Evolutionary conservation across 108 stramenopile genomes (phyloP).

Genomic region (Chaetoceros muelleri): DNA sequence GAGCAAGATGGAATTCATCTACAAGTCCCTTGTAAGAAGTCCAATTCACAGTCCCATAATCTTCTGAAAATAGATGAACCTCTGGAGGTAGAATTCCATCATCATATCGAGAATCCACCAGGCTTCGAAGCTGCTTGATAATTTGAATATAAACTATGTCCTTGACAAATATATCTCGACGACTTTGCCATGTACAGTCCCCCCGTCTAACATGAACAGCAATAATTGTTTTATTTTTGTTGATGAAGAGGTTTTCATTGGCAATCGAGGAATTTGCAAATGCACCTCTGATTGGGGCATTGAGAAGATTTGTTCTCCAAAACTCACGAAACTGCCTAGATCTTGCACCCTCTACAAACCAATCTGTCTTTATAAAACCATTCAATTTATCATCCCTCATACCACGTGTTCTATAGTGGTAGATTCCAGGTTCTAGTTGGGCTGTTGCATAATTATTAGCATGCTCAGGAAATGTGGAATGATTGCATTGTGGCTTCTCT

Average conservation of each 20-base stretch:
- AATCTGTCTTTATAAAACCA: too few species aligned
- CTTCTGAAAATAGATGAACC: background rate
- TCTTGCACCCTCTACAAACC: too few species aligned
- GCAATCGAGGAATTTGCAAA: background rate
- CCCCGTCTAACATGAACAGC: background rate
- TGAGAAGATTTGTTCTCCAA: background rate
- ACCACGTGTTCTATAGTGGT: too few species aligned
- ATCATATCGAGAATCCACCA: background rate
- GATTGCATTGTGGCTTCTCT: too few species aligned
- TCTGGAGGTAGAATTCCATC: too few species aligned
- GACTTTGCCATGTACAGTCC: background rate
- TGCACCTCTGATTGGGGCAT: background rate
- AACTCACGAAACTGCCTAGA: background rate
- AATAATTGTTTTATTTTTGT: background rate
- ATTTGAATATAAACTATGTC: background rate
- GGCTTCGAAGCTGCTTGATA: background rate
- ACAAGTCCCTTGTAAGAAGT: background rate
- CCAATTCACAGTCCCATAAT: background rate
- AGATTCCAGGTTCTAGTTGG: too few species aligned
- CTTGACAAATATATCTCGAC: background rate
- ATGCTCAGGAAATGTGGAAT: too few species aligned
- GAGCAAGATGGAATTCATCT: background rate
- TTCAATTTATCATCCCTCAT: too few species aligned
- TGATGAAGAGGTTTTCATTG: background rate
- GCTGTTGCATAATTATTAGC: too few species aligned